Evolutionary conservation across 129 eudicot species (phyloP).

Genomic region (Tanacetum coccineum): DNA sequence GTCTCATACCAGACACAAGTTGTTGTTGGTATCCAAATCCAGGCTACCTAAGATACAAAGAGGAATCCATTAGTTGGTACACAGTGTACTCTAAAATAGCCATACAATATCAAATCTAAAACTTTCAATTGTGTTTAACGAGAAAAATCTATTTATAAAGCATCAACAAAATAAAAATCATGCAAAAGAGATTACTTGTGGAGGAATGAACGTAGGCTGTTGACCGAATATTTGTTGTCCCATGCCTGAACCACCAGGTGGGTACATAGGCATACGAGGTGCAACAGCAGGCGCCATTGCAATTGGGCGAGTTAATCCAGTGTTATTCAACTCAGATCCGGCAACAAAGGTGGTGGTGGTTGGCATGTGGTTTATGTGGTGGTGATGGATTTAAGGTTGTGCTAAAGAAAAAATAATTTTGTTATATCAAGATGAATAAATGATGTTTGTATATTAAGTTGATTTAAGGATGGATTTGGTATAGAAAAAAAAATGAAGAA

Average conservation of each 20-base stretch:
- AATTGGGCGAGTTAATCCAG: no score
- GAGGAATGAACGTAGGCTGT: constrained; percentile 66
- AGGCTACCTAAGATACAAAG: constrained; percentile 38
- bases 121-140: not conserved
- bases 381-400: no score
- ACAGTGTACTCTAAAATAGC: not conserved
- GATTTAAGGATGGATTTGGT: no score
- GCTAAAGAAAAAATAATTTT: no score
- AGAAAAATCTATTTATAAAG: not conserved
- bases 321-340: no score
- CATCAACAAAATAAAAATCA: not conserved
- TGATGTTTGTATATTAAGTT: no score
- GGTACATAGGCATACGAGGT: constrained; percentile 82
- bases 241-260: constrained; percentile 82
- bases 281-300: constrained; percentile 59
- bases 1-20: constrained; percentile 79
- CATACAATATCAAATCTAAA: not conserved
- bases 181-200: constrained; percentile 48
- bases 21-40: constrained; percentile 93
- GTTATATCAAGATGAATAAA: no score
- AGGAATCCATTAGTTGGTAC: not conserved
- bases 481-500: no score
- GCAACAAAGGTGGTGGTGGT: no score
- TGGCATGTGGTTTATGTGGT: no score
- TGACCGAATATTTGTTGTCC: constrained; percentile 85